Evolutionary conservation across 805 yeast species (phyloP), one percentile per base, ranked within the genome.

Genomic region (Ogataea trehaloabstinens): DNA sequence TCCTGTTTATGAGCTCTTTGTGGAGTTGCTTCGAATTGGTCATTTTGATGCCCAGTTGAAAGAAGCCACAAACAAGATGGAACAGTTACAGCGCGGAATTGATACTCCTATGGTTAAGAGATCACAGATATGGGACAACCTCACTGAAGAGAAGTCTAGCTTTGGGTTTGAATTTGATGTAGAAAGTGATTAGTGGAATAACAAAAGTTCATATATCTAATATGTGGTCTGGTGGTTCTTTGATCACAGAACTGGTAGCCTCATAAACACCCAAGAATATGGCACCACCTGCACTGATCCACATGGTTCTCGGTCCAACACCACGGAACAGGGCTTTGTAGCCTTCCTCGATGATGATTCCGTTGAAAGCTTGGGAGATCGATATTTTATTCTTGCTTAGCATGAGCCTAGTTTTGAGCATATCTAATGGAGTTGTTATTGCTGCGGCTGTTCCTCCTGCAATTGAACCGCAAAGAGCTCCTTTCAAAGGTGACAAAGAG

Each of bases 281-380:
- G 13, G 98, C 96, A 20, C 99, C 99, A 16, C 99, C 99, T 4
- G 95, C 93, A 65, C 95, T 82, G 41, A 93, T 91, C 99, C 99
- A 93, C 78, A 85, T 71, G 0, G 97, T 90, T 60, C 99, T 74
- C 4, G 99, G 98, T 0, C 95, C 97, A 19, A 91, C 73, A 11
- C 99, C 99, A 34, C 75, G 75, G 57, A 78, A 75, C 49, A 93
- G 88, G 1, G 84, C 88, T 6, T 58, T 49, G 28, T 68, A 64
- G 0, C 97, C 97, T 58, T 89, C 96, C 40, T 85, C 89, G 16
- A 55, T 58, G n/a, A 71, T 61, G 34, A 90, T 72, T 8, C 66
- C 69, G 24, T 56, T 63, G 2, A 82, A 76, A 42, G 89, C 60
- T 10, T 59, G 49, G 4, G 61, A 29, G 0, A 80, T 63, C 0